Percentiles rank a stretch among this genome's conserved stretches.
These are phyloP conservation scores for Parastagonospora avenae DNA, from an alignment of 2,329 filamentous ascomycete species.

Conservation along the genomic window DNA sequence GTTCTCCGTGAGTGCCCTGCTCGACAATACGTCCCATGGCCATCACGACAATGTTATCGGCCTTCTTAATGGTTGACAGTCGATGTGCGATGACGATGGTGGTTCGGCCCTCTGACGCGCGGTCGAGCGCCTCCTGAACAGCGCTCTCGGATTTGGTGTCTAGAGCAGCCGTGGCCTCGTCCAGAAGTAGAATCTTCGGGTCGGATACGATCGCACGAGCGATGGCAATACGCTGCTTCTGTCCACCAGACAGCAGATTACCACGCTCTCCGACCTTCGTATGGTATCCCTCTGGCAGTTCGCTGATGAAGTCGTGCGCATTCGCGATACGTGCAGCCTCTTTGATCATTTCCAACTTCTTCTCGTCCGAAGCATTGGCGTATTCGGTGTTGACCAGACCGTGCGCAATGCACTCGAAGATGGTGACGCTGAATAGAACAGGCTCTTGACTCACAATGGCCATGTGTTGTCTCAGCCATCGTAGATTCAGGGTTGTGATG, in stretches of 20 bases:
- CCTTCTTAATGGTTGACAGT: constrained; percentile 89
- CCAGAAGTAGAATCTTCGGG: constrained; percentile 88
- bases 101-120: constrained; percentile 81
- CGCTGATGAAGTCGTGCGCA: constrained; percentile 86
- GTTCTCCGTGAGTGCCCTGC: constrained; percentile 83
- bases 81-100: constrained; percentile 97
- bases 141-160: constrained; percentile 95
- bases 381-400: constrained; percentile 84
- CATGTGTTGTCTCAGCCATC: constrained; percentile 91
- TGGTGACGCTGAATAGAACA: constrained; percentile 85
- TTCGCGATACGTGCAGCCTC: constrained; percentile 89
- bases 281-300: constrained; percentile 85
- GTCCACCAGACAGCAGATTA: constrained; percentile 89
- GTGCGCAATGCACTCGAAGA: constrained; percentile 87
- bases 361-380: constrained; percentile 69
- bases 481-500: constrained; percentile 79
- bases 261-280: constrained; percentile 96
- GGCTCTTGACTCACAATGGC: constrained; percentile 93
- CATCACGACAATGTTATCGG: constrained; percentile 97
- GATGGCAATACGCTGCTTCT: constrained; percentile 97
- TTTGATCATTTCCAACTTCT: constrained; percentile 72
- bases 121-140: constrained; percentile 90
- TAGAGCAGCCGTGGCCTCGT: constrained; percentile 91
- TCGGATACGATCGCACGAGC: constrained; percentile 88
- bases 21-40: constrained; percentile 83